Percentiles rank a stretch among this genome's conserved stretches.
Conservation (phyloP, 805 yeast species). For the Teunomyces pallodes region DNA sequence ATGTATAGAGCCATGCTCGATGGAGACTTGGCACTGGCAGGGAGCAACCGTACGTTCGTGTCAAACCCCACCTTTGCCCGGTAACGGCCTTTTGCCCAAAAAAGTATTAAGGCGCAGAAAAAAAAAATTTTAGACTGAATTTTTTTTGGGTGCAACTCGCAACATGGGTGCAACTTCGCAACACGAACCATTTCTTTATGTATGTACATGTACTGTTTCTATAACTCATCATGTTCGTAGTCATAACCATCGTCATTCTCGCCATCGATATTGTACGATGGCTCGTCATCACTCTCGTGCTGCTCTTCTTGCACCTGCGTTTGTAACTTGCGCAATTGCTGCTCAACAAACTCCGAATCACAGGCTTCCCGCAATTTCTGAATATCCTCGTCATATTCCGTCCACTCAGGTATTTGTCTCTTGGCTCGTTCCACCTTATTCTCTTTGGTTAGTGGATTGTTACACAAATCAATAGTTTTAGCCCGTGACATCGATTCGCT, state of each 20-base stretch:
- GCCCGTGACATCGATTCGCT: constrained; percentile 60
- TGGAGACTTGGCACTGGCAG: too few relatives aligned
- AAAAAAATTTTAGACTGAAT: neutral
- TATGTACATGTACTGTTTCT: neutral
- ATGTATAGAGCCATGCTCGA: too few relatives aligned
- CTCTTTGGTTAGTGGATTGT: constrained; percentile 79
- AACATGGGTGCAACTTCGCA: constrained; percentile 1
- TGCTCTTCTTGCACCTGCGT: neutral
- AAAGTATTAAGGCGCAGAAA: neutral
- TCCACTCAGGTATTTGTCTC: constrained; percentile 80
- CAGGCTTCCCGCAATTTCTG: constrained; percentile 17
- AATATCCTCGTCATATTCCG: constrained; percentile 57
- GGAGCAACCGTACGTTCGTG: neutral
- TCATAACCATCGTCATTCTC: constrained; percentile 2
- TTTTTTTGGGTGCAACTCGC: neutral
- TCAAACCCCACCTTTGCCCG: neutral
- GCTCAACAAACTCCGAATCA: neutral
- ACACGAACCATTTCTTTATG: neutral
- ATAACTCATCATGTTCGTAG: constrained; percentile 8
- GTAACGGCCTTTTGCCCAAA: constrained; percentile 1
- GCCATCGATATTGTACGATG: neutral
- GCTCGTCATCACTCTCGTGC: constrained; percentile 7
- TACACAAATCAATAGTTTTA: constrained; percentile 79
- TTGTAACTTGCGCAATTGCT: constrained; percentile 4
- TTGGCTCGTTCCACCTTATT: constrained; percentile 73